Percentiles rank a stretch among this genome's conserved stretches.
Evolutionary conservation across 2,329 filamentous ascomycete species (phyloP).

Genomic region (Neofusicoccum parvum): DNA sequence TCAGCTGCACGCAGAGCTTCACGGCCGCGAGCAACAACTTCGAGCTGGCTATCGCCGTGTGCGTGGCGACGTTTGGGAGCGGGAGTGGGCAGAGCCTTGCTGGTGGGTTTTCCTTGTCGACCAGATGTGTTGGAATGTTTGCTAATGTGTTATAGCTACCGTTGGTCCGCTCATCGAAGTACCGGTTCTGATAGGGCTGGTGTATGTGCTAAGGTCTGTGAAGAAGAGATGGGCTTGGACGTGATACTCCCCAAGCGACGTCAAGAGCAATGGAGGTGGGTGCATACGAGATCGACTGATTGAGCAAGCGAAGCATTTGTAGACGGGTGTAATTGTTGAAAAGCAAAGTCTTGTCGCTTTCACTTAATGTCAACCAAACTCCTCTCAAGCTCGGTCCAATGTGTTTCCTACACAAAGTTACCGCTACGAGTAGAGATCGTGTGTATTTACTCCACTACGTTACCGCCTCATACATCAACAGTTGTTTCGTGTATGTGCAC

Average conservation of each 20-base stretch:
- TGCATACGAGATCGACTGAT: no score
- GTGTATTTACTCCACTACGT: neutral
- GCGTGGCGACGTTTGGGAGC: slow-evolving; percentile 75
- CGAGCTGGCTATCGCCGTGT: slow-evolving; percentile 86
- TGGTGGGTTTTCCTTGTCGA: slow-evolving; percentile 66
- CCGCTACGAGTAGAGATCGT: neutral
- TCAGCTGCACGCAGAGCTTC: slow-evolving; percentile 78
- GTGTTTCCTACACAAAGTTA: neutral
- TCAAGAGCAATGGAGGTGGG: no score
- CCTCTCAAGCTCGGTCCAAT: no score
- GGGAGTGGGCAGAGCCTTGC: slow-evolving; percentile 58
- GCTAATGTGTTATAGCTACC: slow-evolving; percentile 45
- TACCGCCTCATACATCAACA: neutral
- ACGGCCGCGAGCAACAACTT: slow-evolving; percentile 93
- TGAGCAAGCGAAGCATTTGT: no score
- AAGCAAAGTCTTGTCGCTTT: no score
- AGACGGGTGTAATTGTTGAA: no score
- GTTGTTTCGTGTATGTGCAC: neutral
- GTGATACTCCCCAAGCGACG: neutral
- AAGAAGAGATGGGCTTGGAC: slow-evolving; percentile 60
- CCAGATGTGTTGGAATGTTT: no score
- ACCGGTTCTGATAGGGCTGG: slow-evolving; percentile 74
- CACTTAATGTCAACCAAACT: no score
- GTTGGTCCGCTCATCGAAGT: slow-evolving; percentile 87
- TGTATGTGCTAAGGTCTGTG: slow-evolving; percentile 70